These are phyloP conservation scores for Aechmea fasciata DNA, from an alignment of 176 grass and related monocot species.

Conservation along the genomic window DNA sequence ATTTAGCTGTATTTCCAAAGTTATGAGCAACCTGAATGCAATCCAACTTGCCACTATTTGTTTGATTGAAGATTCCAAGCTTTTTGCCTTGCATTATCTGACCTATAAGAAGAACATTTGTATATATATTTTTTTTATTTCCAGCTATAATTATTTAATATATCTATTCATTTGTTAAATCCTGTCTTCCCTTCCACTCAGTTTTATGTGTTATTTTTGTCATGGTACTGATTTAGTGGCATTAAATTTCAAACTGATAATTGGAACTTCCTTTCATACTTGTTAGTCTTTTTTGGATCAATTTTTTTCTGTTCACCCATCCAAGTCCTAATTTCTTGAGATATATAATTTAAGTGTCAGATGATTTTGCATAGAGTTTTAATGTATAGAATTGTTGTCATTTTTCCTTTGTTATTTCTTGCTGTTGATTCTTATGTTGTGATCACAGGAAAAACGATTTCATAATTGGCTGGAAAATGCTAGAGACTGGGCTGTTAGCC, in stretches of 20 bases:
- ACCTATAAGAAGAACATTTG: too few relatives aligned
- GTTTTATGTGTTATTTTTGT: not conserved
- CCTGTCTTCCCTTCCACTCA: not conserved
- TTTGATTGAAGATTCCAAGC: too few relatives aligned
- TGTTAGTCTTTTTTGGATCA: not conserved
- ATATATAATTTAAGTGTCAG: not conserved
- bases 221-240: too few relatives aligned
- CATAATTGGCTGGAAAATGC: constrained; percentile 99
- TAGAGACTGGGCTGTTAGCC: constrained; percentile 93
- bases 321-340: not conserved
- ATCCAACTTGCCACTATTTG: not conserved
- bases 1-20: not conserved
- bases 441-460: constrained; percentile 79
- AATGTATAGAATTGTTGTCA: too few relatives aligned
- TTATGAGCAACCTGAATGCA: constrained; percentile 1
- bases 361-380: too few relatives aligned
- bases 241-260: not conserved
- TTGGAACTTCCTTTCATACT: not conserved
- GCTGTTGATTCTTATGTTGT: constrained; percentile 10
- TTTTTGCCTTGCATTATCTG: too few relatives aligned
- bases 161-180: not conserved
- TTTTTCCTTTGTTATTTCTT: too few relatives aligned
- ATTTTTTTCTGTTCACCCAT: not conserved
- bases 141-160: not conserved
- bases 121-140: too few relatives aligned